Percentiles rank a stretch among this genome's conserved stretches.
Conservation (phyloP, 805 yeast species). For the Ogataea methylovora region DNA sequence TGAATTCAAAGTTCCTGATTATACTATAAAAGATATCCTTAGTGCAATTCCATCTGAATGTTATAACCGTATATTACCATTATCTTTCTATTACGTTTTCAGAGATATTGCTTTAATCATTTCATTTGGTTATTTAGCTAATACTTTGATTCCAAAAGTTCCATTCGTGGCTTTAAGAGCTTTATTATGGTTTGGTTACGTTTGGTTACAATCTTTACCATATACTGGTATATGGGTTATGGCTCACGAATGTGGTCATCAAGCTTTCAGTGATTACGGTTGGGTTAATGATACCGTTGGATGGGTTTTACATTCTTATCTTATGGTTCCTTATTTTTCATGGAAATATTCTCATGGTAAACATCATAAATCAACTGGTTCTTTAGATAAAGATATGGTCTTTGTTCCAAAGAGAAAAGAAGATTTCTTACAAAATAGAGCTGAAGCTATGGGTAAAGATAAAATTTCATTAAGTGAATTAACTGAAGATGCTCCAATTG, state of each 20-base stretch:
- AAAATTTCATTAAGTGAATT: conserved; percentile 42
- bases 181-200: conserved; percentile 51
- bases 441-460: conserved; percentile 14
- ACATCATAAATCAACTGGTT: conserved; percentile 90
- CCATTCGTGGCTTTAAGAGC: conserved; percentile 38
- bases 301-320: conserved; percentile 73
- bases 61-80: conserved; percentile 51
- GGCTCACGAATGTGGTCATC: conserved; percentile 92
- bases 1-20: conserved; percentile 67
- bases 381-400: conserved; percentile 75
- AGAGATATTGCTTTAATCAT: conserved; percentile 52
- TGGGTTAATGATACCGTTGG: conserved; percentile 73
- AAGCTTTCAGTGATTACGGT: conserved; percentile 70
- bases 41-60: conserved; percentile 68
- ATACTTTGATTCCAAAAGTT: conserved; percentile 44
- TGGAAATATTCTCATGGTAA: conserved; percentile 82
- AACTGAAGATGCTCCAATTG: conserved; percentile 69
- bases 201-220: conserved; percentile 52
- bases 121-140: conserved; percentile 45
- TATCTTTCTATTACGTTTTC: conserved; percentile 56
- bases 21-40: conserved; percentile 66
- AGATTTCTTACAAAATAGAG: conserved; percentile 33
- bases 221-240: conserved; percentile 78
- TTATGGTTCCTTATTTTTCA: conserved; percentile 79
- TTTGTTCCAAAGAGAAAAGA: conserved; percentile 69